Evolutionary conservation across 2,329 filamentous ascomycete genomes (phyloP).

Genomic region (Phialemoniopsis sp.): DNA sequence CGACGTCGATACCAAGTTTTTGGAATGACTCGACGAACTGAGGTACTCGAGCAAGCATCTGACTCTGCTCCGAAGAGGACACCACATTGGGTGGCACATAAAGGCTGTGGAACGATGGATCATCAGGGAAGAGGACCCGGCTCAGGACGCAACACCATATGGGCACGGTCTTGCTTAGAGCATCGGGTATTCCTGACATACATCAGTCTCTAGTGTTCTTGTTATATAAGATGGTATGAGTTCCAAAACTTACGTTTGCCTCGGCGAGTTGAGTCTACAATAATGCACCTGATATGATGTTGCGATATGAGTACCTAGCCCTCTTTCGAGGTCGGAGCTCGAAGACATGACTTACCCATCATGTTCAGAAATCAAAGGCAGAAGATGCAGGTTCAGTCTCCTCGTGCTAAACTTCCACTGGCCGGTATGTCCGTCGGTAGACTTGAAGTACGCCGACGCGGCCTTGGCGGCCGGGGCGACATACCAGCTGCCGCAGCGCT

Average conservation of each 20-base stretch:
- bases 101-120: slow-evolving; percentile 43
- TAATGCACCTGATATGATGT: slow-evolving; percentile 53
- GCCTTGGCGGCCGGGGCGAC: slow-evolving; percentile 61
- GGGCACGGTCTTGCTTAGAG: slow-evolving; percentile 87
- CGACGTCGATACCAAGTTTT: slow-evolving; percentile 58
- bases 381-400: slow-evolving; percentile 77
- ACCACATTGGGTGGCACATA: slow-evolving; percentile 70
- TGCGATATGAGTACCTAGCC: not conserved
- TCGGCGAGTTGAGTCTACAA: slow-evolving; percentile 88
- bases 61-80: slow-evolving; percentile 70
- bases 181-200: slow-evolving; percentile 78
- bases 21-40: slow-evolving; percentile 47
- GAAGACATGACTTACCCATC: slow-evolving; percentile 59
- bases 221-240: not conserved
- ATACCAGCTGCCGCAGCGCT: slow-evolving; percentile 96
- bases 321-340: not conserved
- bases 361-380: slow-evolving; percentile 60
- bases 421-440: slow-evolving; percentile 88
- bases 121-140: slow-evolving; percentile 64
- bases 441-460: slow-evolving; percentile 92
- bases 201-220: too few relatives aligned
- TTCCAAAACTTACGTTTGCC: slow-evolving; percentile 64
- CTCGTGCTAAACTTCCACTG: slow-evolving; percentile 88
- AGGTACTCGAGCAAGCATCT: slow-evolving; percentile 62
- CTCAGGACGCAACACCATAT: slow-evolving; percentile 93